Percentiles rank a stretch among this genome's conserved stretches.
phyloP scores from a whole-genome alignment of 139 green algal genomes.

The Chlamydomonas schloesseri region DNA sequence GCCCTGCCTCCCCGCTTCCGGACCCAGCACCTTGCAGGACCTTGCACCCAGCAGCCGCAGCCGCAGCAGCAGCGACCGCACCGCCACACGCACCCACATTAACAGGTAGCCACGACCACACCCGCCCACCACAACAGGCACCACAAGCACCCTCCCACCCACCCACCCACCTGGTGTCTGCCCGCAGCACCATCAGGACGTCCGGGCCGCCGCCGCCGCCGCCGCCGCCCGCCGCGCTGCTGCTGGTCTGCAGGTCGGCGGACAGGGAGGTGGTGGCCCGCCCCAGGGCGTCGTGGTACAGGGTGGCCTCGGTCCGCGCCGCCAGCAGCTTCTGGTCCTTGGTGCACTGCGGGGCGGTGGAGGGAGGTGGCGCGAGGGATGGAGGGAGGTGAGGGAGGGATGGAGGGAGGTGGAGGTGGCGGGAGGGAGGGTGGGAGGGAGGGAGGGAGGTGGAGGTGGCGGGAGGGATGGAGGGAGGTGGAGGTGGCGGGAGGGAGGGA shows the following conservation, averaged over 20 bases:
- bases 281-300: slow-evolving; percentile 67
- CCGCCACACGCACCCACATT: too few species aligned
- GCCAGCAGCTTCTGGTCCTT: slow-evolving; percentile 54
- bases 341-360: slow-evolving; percentile 3
- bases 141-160: too few species aligned
- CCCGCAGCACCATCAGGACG: slow-evolving; percentile 12
- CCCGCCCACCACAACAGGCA: too few species aligned
- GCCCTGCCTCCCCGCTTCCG: too few species aligned
- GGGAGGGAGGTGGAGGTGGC: background rate
- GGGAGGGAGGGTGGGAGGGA: too few species aligned
- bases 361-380: background rate
- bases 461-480: background rate
- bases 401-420: background rate
- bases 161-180: background rate
- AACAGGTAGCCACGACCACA: too few species aligned
- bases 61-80: too few species aligned
- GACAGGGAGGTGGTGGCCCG: slow-evolving; percentile 59
- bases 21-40: too few species aligned
- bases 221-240: background rate
- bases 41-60: too few species aligned
- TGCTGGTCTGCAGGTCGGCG: slow-evolving; percentile 58
- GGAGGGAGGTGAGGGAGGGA: background rate
- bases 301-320: slow-evolving; percentile 54
- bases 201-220: background rate
- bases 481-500: background rate